Evolutionary conservation across 179 eudicot genomes (phyloP), one percentile per base, ranked within the genome.

Genomic region (Gypsophila paniculata): DNA sequence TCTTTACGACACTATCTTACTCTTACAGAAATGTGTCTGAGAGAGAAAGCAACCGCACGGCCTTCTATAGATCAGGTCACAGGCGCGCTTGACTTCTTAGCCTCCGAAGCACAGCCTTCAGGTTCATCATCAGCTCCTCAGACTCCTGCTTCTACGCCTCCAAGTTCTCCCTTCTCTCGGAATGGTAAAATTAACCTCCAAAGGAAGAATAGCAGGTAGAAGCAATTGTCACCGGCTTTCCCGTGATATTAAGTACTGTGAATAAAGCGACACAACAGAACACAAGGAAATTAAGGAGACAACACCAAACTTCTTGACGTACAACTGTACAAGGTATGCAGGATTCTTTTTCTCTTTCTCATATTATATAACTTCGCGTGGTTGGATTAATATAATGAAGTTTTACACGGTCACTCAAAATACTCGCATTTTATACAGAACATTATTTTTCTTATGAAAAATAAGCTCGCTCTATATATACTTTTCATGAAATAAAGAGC

Each of bases 1-100:
- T 80, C 84, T 32, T 84, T 91, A n/a, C 89, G 89, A 60, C 92
- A 87, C 53, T 48, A 87, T 7, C 74, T 91, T 48, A 87, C 88
- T 57, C 76, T 94, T 17, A 76, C 90, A 0, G 77, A 86, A 61
- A 87, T 94, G 97, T 91, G 97, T 74, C 81, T 94, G 61, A 89
- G 86, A 51, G 92, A 91, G 32, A 79, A 83, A 42, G 86, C 97
- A 49, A 79, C 55, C 54, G 69, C 74, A 29, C 87, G 99, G 5
- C 99, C 99, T 39, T 74, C 80, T 17, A 87, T 91, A 42, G 79
- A 79, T 69, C 96, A 94, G 73, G 80, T 94, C 25, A 92, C 87
- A n/a, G 78, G 73, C 61, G 99, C 99, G 4, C 89, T 94, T 8
- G 88, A 94, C 59, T 94, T 75, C 78, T 64, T 94, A 68, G 86